phyloP scores from a whole-genome alignment of 179 eudicot genomes.

The Carnegiea gigantea region DNA sequence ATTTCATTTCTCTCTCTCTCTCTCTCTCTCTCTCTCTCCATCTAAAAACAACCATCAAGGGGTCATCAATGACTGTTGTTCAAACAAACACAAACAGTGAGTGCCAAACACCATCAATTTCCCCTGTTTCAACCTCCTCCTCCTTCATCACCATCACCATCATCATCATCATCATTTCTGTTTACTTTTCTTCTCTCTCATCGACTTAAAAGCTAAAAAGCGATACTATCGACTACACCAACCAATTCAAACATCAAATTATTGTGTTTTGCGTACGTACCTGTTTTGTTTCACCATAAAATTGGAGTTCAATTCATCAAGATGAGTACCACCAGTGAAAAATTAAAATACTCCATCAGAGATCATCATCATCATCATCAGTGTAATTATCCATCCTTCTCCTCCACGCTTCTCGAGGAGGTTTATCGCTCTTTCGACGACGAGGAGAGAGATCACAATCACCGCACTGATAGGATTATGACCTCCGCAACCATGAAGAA shows the following conservation, averaged over 20 bases:
- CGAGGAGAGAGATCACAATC: constrained; percentile 13
- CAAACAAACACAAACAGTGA: constrained; percentile 18
- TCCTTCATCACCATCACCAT: neutral
- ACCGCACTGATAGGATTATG: neutral
- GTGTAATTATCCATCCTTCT: constrained; percentile 51
- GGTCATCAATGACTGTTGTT: constrained; percentile 31
- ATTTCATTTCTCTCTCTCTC: constrained; percentile 33
- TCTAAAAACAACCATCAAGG: constrained; percentile 20
- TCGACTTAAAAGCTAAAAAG: neutral
- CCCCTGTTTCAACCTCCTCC: constrained; percentile 15
- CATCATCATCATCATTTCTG: constrained; percentile 18
- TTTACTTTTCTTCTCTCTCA: neutral
- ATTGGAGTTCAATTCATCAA: neutral
- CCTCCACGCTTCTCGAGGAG: constrained; percentile 72
- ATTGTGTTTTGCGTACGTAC: neutral
- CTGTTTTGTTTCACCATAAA: neutral
- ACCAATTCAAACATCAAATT: neutral
- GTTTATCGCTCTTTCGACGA: constrained; percentile 86
- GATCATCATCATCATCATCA: constrained; percentile 11
- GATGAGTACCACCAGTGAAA: constrained; percentile 9
- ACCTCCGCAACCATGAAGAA: neutral
- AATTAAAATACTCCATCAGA: constrained; percentile 10
- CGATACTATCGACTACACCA: neutral
- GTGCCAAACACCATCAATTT: constrained; percentile 23
- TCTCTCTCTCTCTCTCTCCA: constrained; percentile 10